These are phyloP conservation scores for Ceratocystis diversiconidia DNA, from an alignment of 2,329 filamentous ascomycete species.

Conservation along the genomic window DNA sequence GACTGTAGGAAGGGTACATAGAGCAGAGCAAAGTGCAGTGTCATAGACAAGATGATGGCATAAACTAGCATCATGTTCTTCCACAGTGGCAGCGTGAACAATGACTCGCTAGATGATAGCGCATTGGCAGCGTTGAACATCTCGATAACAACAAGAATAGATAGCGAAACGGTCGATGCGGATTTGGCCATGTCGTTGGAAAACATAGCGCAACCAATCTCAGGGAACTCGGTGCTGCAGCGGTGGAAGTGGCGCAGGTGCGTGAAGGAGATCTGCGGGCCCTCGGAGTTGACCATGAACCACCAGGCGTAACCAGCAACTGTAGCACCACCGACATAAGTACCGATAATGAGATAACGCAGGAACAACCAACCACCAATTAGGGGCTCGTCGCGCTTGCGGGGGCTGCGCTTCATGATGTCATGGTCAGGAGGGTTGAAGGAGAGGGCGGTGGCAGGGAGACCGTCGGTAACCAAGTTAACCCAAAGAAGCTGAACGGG, in stretches of 20 bases:
- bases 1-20: conserved; percentile 81
- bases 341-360: conserved; percentile 90
- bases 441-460: conserved; percentile 86
- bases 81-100: conserved; percentile 90
- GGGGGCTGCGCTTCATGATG: conserved; percentile 83
- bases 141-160: conserved; percentile 88
- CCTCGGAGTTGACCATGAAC: conserved; percentile 91
- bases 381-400: conserved; percentile 83
- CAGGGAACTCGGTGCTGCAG: conserved; percentile 71
- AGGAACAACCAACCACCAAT: conserved; percentile 96
- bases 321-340: conserved; percentile 85
- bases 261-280: conserved; percentile 81
- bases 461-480: conserved; percentile 92
- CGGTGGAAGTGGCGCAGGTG: conserved; percentile 89
- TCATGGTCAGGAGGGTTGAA: conserved; percentile 99
- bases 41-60: conserved; percentile 85
- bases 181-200: conserved; percentile 70
- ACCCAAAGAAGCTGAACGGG: conserved; percentile 98
- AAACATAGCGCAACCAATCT: conserved; percentile 90
- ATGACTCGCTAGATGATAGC: conserved; percentile 83
- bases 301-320: conserved; percentile 99
- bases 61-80: conserved; percentile 97
- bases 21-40: conserved; percentile 81
- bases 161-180: conserved; percentile 84
- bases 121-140: conserved; percentile 99